phyloP scores from a whole-genome alignment of 2,329 filamentous ascomycete genomes.

The Cercospora brassicicola region DNA sequence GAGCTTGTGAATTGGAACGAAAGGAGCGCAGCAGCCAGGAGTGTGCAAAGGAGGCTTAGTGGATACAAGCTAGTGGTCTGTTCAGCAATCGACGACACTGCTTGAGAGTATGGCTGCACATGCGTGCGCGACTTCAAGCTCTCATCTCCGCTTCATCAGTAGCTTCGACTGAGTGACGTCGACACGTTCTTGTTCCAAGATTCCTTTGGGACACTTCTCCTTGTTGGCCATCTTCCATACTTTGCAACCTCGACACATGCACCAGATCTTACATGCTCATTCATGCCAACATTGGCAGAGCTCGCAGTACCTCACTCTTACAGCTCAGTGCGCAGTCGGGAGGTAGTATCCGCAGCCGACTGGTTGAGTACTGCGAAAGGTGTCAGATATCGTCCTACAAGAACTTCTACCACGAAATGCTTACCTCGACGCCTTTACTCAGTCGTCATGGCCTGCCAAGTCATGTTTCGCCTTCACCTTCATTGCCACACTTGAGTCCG shows the following conservation, averaged over 20 bases:
- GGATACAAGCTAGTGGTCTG: neutral
- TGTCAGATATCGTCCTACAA: neutral
- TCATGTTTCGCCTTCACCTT: neutral
- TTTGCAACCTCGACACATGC: no score
- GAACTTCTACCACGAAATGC: neutral
- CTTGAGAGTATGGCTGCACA: neutral
- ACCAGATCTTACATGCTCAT: neutral
- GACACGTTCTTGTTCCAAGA: neutral
- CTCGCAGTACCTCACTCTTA: neutral
- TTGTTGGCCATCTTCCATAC: no score
- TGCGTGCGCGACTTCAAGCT: neutral
- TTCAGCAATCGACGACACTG: neutral
- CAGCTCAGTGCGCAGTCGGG: neutral
- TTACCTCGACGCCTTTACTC: neutral
- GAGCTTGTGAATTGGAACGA: neutral
- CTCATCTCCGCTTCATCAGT: neutral
- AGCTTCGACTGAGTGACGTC: neutral
- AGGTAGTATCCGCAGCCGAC: neutral
- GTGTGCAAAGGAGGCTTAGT: neutral
- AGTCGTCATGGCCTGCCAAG: neutral
- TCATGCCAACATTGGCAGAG: neutral
- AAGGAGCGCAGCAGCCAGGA: neutral
- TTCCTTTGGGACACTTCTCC: no score
- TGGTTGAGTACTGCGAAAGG: neutral
- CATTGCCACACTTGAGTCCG: neutral